These are phyloP conservation scores for Phycomyces blakesleeanus DNA, from an alignment of 192 early-diverging fungal genomes.

Conservation along the genomic window DNA sequence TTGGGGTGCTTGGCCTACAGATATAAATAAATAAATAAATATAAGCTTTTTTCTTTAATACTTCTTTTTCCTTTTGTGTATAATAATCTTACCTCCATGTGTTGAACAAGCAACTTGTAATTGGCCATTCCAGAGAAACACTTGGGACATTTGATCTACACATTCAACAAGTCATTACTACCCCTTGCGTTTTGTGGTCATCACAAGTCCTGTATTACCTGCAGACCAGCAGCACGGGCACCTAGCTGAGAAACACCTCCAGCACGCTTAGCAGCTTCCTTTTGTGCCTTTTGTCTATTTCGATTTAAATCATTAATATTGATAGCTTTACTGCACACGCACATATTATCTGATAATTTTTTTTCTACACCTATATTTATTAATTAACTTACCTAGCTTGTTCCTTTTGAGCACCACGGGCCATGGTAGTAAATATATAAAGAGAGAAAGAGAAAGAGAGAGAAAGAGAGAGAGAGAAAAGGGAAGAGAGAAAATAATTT, in stretches of 20 bases:
- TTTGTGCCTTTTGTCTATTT: conserved; percentile 32
- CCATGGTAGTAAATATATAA: conserved; percentile 15
- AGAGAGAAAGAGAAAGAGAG: conserved; percentile 10
- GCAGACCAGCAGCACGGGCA: conserved; percentile 31
- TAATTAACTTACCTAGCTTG: conserved; percentile 25
- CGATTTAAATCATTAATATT: not conserved
- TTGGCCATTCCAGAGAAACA: conserved; percentile 29
- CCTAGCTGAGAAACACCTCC: conserved; percentile 18
- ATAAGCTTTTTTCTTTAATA: too few species aligned
- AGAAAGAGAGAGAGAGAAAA: too few species aligned
- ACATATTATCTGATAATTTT: too few species aligned
- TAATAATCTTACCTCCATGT: conserved; percentile 25
- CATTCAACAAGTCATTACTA: not conserved
- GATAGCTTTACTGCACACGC: not conserved
- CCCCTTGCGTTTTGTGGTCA: not conserved
- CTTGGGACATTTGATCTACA: conserved; percentile 31
- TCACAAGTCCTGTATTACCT: conserved; percentile 8
- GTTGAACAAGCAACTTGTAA: conserved; percentile 27
- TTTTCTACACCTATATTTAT: too few species aligned
- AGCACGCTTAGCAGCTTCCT: conserved; percentile 30
- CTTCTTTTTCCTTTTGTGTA: too few species aligned
- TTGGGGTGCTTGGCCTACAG: conserved; percentile 35
- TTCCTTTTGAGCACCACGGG: conserved; percentile 28
- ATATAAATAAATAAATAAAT: not conserved
- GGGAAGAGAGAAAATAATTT: too few species aligned